Base-by-base conservation (phyloP, 2,329 filamentous ascomycete species). In the Pseudogymnoascus sp. region DNA sequence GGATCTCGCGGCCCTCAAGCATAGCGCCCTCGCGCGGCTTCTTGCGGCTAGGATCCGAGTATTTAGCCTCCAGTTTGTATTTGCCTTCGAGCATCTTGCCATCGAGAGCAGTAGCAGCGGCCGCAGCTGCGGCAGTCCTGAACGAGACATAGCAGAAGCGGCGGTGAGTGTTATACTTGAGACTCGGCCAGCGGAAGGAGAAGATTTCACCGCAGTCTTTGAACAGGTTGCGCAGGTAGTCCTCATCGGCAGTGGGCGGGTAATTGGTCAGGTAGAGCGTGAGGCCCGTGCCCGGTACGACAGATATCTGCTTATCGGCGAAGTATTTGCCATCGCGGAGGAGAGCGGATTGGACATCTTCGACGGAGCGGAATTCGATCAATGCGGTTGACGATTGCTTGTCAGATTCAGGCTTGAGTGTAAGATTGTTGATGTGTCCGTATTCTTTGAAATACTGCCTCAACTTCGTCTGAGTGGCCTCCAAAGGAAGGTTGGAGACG, bases 101-200 rank as follows among this genome's bases (percentile, higher is more conserved):
- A 70, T 97, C 82, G 59, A 96, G 82, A 64, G 84, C 77, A 0
- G 87, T 88, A 1, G 92, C 92, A 59, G 83, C 84, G 40, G 84
- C 80, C 0, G 92, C 90, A 61, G 84, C 83, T n/a, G 81, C 80
- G 2, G 82, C 75, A 33, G 85, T 84, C 59, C 86, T 82, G 73
- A 97, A 97, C n/a, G 95, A 91, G 5, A 97, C 82, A 74, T 99
- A 99, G 78, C 92, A 97, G 77, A 99, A 99, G 23, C 94, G 88
- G 33, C 94, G 90, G 69, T 90, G 87, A 1, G 88, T 87, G 70
- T 97, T 93, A 74, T 83, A 92, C 73, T 95, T 95, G 61, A 99
- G 83, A 63, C 91, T 96, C 1, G 94, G 94, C 77, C 94, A 94
- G 21, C 94, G 88, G 61, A 97, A 82, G 70, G 88, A 90, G 63